Evolutionary conservation across 2,329 filamentous ascomycete species (phyloP), one percentile per base, ranked within the genome.

Genomic region (Chaetomium globosum): DNA sequence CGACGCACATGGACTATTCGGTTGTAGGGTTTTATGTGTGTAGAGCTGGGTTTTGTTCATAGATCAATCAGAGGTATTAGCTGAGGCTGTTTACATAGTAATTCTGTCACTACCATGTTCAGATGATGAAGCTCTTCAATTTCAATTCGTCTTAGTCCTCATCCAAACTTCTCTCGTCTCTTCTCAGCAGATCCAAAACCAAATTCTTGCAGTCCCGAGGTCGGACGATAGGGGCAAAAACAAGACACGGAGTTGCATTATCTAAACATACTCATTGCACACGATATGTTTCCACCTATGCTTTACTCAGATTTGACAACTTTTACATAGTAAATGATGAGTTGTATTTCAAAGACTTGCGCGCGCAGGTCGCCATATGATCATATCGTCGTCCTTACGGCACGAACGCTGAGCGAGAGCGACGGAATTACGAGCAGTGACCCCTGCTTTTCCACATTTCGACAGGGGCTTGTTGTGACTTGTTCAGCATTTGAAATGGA

Each of bases 401-500:
- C 23, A 19, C 26, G 19, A 30, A 19, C 19, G 51, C 13, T 7
- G 26, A n/a, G 8, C 26, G 26, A 30, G 26, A n/a, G 19, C 52
- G 9, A 21, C n/a, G 43, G 9, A 48, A 48, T 48, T 51, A 36
- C 28, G 39, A 56, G 51, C 16, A 23, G 13, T 19, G n/a, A 26
- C 33, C 21, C 31, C 4, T 57, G 23, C 16, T 28, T 2, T 23
- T n/a, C 23, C 36, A 28, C 26, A 21, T 4, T 39, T 16, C 33
- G 19, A 48, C 55, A 48, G 43, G 56, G 56, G 28, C 23, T 31
- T 9, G 21, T 31, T 9, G 21, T 3, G 5, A 43, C 39, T 43
- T 33, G 56, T 26, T 65, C 33, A 67, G 58, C 54, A 67, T 67
- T 62, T 65, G 53, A 67, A 64, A 67, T 64, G 51, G 49, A 26